Conservation (phyloP, 352 stramenopile species). For the Lagenidium sp. region DNA sequence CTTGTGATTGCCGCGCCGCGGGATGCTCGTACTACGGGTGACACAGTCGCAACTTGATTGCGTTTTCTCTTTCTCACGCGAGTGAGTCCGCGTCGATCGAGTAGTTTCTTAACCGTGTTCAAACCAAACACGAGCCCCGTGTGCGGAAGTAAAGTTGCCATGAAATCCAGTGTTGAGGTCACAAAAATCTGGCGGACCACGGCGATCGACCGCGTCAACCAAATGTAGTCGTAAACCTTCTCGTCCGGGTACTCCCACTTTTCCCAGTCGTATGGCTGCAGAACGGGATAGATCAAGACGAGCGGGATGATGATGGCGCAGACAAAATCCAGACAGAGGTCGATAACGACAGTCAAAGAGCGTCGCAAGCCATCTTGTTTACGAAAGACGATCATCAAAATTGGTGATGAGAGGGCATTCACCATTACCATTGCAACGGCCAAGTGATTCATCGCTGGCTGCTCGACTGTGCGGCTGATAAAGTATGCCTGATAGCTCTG, state of each 20-base stretch:
- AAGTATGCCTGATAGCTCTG: not conserved
- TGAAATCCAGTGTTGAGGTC: conserved; percentile 8
- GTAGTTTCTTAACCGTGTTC: conserved; percentile 1
- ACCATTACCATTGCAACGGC: not conserved
- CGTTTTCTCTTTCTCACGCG: not conserved
- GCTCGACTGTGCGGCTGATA: not conserved
- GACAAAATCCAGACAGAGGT: not conserved
- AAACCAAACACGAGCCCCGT: conserved; percentile 2
- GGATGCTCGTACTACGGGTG: too few species aligned
- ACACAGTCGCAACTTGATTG: too few species aligned
- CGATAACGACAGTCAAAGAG: not conserved
- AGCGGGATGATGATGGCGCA: not conserved
- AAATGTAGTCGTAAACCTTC: conserved; percentile 3
- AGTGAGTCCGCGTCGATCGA: not conserved
- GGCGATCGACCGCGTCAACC: conserved; percentile 7
- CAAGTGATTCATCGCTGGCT: not conserved
- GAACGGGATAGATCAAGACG: not conserved
- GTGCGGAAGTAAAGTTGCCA: not conserved
- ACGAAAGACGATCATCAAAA: not conserved
- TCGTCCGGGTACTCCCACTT: not conserved
- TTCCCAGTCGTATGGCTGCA: not conserved
- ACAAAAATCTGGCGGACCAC: conserved; percentile 11
- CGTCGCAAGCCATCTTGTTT: not conserved
- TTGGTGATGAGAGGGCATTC: not conserved
- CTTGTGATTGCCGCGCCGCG: not conserved